These are phyloP conservation scores for Lasiodiplodia citricola DNA, from an alignment of 2,329 filamentous ascomycete genomes.

Conservation along the genomic window DNA sequence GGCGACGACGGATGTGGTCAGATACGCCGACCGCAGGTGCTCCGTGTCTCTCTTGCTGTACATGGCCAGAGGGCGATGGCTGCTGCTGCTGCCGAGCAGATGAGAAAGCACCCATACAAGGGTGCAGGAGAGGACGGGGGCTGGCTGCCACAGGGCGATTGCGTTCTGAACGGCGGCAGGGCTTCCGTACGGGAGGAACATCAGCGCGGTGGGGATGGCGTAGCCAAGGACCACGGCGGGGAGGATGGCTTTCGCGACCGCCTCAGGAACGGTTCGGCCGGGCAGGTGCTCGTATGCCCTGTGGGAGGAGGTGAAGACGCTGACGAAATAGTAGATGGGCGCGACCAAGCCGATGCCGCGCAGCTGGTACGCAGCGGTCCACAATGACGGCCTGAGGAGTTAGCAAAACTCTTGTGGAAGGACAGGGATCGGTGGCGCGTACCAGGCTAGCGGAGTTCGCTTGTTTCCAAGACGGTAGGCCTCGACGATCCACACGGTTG, in stretches of 20 bases:
- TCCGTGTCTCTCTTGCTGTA: neutral
- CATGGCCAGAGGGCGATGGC: neutral
- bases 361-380: neutral
- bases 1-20: neutral
- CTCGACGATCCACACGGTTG: neutral
- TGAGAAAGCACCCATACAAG: no score
- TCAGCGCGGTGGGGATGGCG: neutral
- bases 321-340: constrained; percentile 15
- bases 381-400: neutral
- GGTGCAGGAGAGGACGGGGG: neutral
- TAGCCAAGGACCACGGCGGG: neutral
- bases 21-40: neutral
- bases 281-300: neutral
- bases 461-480: neutral
- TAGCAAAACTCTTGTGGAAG: neutral
- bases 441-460: neutral
- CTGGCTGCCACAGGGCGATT: neutral
- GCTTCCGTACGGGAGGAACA: neutral
- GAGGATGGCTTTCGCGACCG: neutral
- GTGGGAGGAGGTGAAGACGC: neutral
- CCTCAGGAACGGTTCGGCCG: neutral
- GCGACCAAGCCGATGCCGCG: constrained; percentile 27
- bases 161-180: neutral
- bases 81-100: neutral
- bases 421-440: neutral